Percentiles rank a stretch among this genome's conserved stretches.
phyloP scores from a whole-genome alignment of 169 alveolate genomes.

The Theileria luwenshuni region DNA sequence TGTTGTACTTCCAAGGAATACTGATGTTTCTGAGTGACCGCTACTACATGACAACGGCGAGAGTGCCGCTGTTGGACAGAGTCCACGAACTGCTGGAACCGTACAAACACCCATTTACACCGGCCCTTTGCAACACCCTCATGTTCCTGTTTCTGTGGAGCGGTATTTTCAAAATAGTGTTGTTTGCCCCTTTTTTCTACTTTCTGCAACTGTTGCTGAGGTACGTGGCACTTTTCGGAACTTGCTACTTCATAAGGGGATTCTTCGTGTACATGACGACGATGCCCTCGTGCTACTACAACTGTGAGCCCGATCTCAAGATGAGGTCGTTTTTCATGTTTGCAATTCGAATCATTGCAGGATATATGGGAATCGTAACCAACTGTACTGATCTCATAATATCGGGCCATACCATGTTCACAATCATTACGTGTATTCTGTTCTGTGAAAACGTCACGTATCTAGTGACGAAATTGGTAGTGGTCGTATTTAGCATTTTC shows the following conservation, averaged over 20 bases:
- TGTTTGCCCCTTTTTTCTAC: constrained; percentile 62
- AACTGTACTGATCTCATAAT: constrained; percentile 77
- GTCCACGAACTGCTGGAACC: constrained; percentile 58
- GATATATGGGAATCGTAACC: constrained; percentile 54
- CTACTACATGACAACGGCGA: constrained; percentile 40
- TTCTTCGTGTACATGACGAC: constrained; percentile 69
- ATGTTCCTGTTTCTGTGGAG: constrained; percentile 37
- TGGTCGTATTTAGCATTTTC: constrained; percentile 29
- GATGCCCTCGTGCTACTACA: constrained; percentile 64
- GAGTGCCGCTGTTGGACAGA: constrained; percentile 64
- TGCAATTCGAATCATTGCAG: constrained; percentile 33
- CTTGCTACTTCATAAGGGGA: constrained; percentile 65
- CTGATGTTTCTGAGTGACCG: constrained; percentile 45
- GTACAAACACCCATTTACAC: constrained; percentile 27
- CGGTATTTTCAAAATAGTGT: constrained; percentile 44
- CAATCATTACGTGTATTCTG: constrained; percentile 39
- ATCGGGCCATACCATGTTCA: constrained; percentile 78
- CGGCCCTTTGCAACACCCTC: constrained; percentile 30
- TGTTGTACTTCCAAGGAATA: constrained; percentile 50
- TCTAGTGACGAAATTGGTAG: constrained; percentile 24
- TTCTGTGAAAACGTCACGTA: constrained; percentile 50
- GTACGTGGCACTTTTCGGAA: constrained; percentile 43
- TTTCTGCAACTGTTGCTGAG: constrained; percentile 60
- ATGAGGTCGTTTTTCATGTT: constrained; percentile 22
- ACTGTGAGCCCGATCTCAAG: constrained; percentile 58